Percentiles rank a stretch among this genome's conserved stretches.
These are phyloP conservation scores for Phoma sp. DNA, from an alignment of 2,329 filamentous ascomycete genomes.

Conservation along the genomic window DNA sequence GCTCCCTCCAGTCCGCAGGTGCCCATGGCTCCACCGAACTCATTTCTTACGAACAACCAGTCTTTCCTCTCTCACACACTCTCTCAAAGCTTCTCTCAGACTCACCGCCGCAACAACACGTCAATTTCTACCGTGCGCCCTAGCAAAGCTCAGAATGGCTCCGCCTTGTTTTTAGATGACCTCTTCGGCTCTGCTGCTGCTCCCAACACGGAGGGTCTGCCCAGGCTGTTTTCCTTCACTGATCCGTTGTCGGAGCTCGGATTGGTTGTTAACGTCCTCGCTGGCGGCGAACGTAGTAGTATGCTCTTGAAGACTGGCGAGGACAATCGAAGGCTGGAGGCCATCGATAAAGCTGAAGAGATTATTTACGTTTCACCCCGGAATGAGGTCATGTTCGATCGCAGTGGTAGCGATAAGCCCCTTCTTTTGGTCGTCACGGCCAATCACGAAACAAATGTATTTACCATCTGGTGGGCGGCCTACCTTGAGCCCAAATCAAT, in stretches of 20 bases:
- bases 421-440: conserved; percentile 80
- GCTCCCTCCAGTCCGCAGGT: conserved; percentile 46
- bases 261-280: conserved; percentile 65
- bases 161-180: conserved; percentile 40
- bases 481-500: conserved; percentile 73
- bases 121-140: conserved; percentile 34
- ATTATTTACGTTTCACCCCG: conserved; percentile 80
- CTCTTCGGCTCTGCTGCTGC: conserved; percentile 33
- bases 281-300: conserved; percentile 35
- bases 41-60: conserved; percentile 67
- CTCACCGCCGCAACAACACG: conserved; percentile 32
- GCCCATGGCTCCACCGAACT: conserved; percentile 74
- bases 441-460: conserved; percentile 76
- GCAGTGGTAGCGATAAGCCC: conserved; percentile 51
- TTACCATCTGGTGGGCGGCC: conserved; percentile 83
- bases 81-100: conserved; percentile 49
- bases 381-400: conserved; percentile 59
- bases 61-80: conserved; percentile 61
- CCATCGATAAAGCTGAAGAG: conserved; percentile 79
- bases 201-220: conserved; percentile 60
- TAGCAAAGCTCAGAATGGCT: conserved; percentile 28
- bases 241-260: conserved; percentile 88
- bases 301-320: conserved; percentile 40
- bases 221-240: conserved; percentile 80
- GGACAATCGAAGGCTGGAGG: conserved; percentile 51